Percentiles rank a stretch among this genome's conserved stretches.
These are phyloP conservation scores for Vishniacozyma victoriae DNA, from an alignment of 768 basidiomycete species.

Conservation along the genomic window DNA sequence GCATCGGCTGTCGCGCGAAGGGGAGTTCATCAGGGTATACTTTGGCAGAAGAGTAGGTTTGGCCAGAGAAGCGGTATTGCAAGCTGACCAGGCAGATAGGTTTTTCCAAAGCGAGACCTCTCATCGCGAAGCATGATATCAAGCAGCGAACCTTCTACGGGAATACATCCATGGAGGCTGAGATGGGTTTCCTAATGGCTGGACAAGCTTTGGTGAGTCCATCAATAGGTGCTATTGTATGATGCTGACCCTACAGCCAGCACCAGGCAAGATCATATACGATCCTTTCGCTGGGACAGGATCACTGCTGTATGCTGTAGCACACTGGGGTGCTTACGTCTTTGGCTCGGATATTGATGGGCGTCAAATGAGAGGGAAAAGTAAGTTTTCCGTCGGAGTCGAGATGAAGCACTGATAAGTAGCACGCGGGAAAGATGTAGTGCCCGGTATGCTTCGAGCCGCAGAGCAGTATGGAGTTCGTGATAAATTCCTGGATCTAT, in stretches of 20 bases:
- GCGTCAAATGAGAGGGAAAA: slow-evolving; percentile 91
- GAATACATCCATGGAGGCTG: slow-evolving; percentile 96
- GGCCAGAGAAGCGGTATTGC: neutral
- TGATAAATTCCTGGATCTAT: slow-evolving; percentile 69
- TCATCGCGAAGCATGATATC: slow-evolving; percentile 54
- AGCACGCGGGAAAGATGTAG: slow-evolving; percentile 23
- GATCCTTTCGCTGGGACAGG: slow-evolving; percentile 95
- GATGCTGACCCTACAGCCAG: slow-evolving; percentile 54
- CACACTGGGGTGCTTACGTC: slow-evolving; percentile 78
- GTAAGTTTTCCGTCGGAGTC: slow-evolving; percentile 47
- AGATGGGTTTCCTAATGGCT: slow-evolving; percentile 91
- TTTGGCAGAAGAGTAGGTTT: slow-evolving; percentile 38
- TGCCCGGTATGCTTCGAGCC: slow-evolving; percentile 69
- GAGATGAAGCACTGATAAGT: neutral
- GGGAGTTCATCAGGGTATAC: slow-evolving; percentile 34
- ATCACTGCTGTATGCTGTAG: slow-evolving; percentile 56
- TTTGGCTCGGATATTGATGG: slow-evolving; percentile 96
- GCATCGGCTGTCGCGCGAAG: slow-evolving; percentile 20
- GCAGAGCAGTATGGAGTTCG: slow-evolving; percentile 77
- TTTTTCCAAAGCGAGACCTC: slow-evolving; percentile 51
- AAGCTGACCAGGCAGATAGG: slow-evolving; percentile 25
- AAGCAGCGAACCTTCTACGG: slow-evolving; percentile 87
- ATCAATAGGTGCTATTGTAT: neutral
- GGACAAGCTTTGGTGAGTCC: slow-evolving; percentile 75
- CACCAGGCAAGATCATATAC: slow-evolving; percentile 83